A percentile compares a stretch with the other conserved stretches of the same genome.
Evolutionary conservation across 768 basidiomycete genomes (phyloP).

Genomic region (Lactarius deliciosus): DNA sequence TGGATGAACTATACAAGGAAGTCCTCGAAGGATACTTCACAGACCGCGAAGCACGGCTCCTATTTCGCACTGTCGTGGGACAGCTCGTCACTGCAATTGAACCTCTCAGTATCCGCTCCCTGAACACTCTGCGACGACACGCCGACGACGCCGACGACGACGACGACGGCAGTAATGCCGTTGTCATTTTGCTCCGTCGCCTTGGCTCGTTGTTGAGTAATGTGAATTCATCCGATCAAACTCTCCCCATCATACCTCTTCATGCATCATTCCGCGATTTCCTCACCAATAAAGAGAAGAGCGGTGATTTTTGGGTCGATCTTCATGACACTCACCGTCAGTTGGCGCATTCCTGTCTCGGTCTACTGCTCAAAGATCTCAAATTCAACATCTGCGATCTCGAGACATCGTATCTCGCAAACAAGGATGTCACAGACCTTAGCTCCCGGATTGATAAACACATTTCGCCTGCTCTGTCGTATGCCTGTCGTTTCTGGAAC

Average conservation of each 20-base stretch:
- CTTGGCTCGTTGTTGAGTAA: conserved; percentile 12
- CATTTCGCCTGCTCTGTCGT: too few species aligned
- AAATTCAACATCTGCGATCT: too few species aligned
- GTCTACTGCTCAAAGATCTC: background rate
- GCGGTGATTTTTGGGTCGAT: background rate
- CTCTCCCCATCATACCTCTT: background rate
- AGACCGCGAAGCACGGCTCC: background rate
- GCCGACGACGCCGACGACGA: too few species aligned
- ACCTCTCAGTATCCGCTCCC: background rate
- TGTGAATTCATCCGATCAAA: background rate
- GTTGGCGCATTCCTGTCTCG: background rate
- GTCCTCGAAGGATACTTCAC: background rate
- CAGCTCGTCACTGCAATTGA: background rate
- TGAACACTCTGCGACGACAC: background rate
- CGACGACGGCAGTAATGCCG: background rate
- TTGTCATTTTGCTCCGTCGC: background rate
- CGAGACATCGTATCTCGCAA: too few species aligned
- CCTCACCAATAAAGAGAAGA: background rate
- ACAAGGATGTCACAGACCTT: too few species aligned
- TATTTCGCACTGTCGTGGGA: background rate
- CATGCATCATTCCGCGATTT: conserved; percentile 9
- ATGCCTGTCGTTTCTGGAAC: too few species aligned
- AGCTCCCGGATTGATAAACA: too few species aligned
- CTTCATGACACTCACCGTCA: conserved; percentile 4
- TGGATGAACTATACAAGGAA: background rate